These are phyloP conservation scores for Juncus inflexus DNA, from an alignment of 176 grass and related monocot species.

Conservation along the genomic window DNA sequence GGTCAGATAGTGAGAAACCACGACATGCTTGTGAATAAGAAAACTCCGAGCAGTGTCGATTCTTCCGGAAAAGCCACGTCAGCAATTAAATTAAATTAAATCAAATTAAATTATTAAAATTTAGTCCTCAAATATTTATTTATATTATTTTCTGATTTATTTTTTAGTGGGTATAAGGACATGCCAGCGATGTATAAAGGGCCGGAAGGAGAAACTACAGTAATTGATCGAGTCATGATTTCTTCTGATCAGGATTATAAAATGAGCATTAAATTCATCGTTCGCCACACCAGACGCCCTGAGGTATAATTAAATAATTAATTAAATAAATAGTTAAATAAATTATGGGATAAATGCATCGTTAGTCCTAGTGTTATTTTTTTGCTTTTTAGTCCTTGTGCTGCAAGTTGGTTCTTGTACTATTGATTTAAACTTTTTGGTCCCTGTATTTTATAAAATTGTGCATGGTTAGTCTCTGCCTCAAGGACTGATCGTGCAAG, in stretches of 20 bases:
- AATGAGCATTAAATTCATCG: constrained; percentile 84
- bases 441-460: no score
- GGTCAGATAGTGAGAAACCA: constrained; percentile 93
- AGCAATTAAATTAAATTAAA: constrained; percentile 1
- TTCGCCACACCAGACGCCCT: constrained; percentile 80
- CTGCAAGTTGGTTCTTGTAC: no score
- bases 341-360: no score
- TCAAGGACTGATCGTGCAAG: no score
- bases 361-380: no score
- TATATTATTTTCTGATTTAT: not conserved
- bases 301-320: constrained; percentile 41
- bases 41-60: constrained; percentile 31
- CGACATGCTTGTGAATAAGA: constrained; percentile 85
- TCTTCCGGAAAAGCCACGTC: constrained; percentile 36
- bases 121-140: constrained; percentile 10
- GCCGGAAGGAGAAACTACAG: constrained; percentile 88
- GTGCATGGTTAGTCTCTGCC: no score
- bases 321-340: no score
- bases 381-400: no score
- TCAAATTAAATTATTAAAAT: not conserved
- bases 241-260: constrained; percentile 83
- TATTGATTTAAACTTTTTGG: no score
- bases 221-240: constrained; percentile 78
- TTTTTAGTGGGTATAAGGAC: constrained; percentile 52
- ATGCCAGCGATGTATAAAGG: constrained; percentile 65